A percentile compares a stretch with the other conserved stretches of the same genome.
phyloP scores from a whole-genome alignment of 2,329 filamentous ascomycete genomes.

The Madurella mycetomatis region DNA sequence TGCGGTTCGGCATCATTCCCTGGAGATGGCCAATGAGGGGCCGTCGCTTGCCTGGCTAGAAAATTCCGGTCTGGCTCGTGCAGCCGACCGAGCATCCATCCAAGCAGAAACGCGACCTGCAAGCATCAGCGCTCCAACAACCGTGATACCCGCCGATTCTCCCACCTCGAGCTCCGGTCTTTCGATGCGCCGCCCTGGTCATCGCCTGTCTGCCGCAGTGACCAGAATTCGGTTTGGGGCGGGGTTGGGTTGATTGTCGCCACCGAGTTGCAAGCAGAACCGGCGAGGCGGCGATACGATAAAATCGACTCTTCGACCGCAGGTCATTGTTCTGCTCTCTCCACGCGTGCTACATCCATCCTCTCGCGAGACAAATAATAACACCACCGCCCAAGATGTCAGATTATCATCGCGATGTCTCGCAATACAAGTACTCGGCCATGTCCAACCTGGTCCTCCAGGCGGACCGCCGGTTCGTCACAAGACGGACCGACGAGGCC shows the following conservation, averaged over 20 bases:
- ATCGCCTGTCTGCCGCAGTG: slow-evolving; percentile 8
- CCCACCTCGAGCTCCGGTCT: not conserved
- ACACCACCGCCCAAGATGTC: slow-evolving; percentile 54
- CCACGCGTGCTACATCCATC: slow-evolving; percentile 1
- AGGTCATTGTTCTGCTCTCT: not conserved
- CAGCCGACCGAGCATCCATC: not conserved
- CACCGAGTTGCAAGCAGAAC: slow-evolving; percentile 12
- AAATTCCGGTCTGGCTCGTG: slow-evolving; percentile 16
- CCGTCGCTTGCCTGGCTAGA: slow-evolving; percentile 16
- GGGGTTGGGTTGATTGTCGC: slow-evolving; percentile 15
- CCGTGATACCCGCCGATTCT: not conserved
- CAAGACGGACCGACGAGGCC: slow-evolving; percentile 86
- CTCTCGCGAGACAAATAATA: not conserved
- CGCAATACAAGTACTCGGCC: slow-evolving; percentile 97
- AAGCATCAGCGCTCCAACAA: slow-evolving; percentile 1
- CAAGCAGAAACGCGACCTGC: slow-evolving; percentile 3
- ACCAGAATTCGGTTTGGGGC: slow-evolving; percentile 14
- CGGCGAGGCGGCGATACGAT: slow-evolving; percentile 7
- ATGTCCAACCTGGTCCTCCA: slow-evolving; percentile 99
- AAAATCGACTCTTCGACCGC: slow-evolving; percentile 4
- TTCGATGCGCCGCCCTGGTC: slow-evolving; percentile 16
- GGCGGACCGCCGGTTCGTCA: slow-evolving; percentile 94
- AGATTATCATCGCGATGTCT: slow-evolving; percentile 74
- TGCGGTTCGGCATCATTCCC: slow-evolving; percentile 7
- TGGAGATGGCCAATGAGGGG: slow-evolving; percentile 19